These are phyloP conservation scores for Incumbomyces delicatus DNA, from an alignment of 2,329 filamentous ascomycete species.

Conservation along the genomic window DNA sequence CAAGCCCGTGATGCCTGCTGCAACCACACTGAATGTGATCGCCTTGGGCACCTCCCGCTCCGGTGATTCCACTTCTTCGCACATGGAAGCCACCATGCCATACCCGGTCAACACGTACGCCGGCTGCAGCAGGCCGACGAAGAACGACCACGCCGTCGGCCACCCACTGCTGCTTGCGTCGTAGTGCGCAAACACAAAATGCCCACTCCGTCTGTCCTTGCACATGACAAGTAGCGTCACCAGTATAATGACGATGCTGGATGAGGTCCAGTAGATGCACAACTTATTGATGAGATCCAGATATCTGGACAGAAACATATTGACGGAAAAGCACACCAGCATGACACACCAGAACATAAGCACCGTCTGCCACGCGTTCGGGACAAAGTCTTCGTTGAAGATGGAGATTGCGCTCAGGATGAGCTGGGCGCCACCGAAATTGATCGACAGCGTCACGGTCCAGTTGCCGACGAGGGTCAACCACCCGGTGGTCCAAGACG, in stretches of 20 bases:
- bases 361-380: slow-evolving; percentile 60
- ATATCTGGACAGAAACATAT: slow-evolving; percentile 53
- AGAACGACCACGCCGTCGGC: slow-evolving; percentile 55
- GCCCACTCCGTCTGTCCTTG: slow-evolving; percentile 31
- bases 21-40: slow-evolving; percentile 40
- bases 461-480: slow-evolving; percentile 64
- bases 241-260: slow-evolving; percentile 44
- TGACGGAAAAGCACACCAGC: slow-evolving; percentile 53
- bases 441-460: slow-evolving; percentile 58
- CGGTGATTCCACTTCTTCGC: slow-evolving; percentile 40
- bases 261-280: slow-evolving; percentile 63
- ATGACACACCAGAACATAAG: slow-evolving; percentile 64
- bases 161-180: slow-evolving; percentile 38
- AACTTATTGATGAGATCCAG: slow-evolving; percentile 62
- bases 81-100: slow-evolving; percentile 50
- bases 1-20: slow-evolving; percentile 42
- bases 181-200: slow-evolving; percentile 46
- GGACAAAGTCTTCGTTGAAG: slow-evolving; percentile 57
- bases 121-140: slow-evolving; percentile 40
- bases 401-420: slow-evolving; percentile 59
- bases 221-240: slow-evolving; percentile 38
- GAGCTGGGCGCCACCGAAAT: slow-evolving; percentile 62
- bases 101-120: slow-evolving; percentile 42
- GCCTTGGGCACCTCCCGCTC: slow-evolving; percentile 41
- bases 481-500: slow-evolving; percentile 63